Evolutionary conservation across 208 protist genomes (phyloP), one percentile per base, ranked within the genome.

Genomic region (Endotrypanum monterogeii): DNA sequence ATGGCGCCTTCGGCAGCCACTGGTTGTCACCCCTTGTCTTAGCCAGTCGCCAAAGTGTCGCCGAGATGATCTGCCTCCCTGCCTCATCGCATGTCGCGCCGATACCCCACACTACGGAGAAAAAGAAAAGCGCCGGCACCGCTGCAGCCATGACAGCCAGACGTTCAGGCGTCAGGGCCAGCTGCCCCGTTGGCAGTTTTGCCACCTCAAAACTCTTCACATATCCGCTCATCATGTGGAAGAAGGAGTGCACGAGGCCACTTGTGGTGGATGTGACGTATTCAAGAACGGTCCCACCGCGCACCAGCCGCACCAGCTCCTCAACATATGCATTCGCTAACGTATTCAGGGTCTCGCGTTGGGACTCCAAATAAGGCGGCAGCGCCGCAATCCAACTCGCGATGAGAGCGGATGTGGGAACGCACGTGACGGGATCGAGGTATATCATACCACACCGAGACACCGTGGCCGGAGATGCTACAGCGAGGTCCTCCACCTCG

Each of bases 401-500:
- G 51, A 95, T 87, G 57, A 85, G 84, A 20, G 87, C 87, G 7
- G 54, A 82, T 69, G 85, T 89, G 46, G 86, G 98, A 44, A 91
- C 89, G 74, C 93, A 98, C 74, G 88, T 97, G 41, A 79, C 79
- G 44, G 98, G 98, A 68, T 99, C 97, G 79, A 99, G 90, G 88
- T 99, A 99, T 66, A 99, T 98, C 98, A 99, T 99, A 80, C 98
- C 98, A 76, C 98, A 99, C 39, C 99, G 90, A 23, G 94, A 98
- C 18, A 99, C 98, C 20, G 98, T 99, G 44, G 98, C 98, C 5
- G 98, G 98, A 3, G 98, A 99, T 30, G 98, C 98, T 14, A 98
- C 96, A 28, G 94, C 91, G 16, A 99, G 85, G 78, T 99, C 97
- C 80, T 98, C 94, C 46, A 99, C 96, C 82, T 99, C 98, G 86